These are phyloP conservation scores for Candida odintsovae DNA, from an alignment of 805 yeast species.

Conservation along the genomic window DNA sequence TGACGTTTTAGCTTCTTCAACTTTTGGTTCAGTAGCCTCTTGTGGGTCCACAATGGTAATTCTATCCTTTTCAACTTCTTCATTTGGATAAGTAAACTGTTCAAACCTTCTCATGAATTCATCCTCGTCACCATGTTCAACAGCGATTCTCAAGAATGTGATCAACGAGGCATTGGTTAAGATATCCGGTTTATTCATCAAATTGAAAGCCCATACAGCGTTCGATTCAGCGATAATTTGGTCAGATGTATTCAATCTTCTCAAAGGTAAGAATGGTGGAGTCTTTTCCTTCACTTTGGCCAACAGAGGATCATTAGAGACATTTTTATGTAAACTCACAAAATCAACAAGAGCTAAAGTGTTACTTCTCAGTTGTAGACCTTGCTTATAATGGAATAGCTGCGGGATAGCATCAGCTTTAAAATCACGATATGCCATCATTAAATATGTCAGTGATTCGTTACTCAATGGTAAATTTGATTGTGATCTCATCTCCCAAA, in stretches of 20 bases:
- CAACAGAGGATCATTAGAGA: slow-evolving; percentile 10
- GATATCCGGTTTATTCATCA: slow-evolving; percentile 37
- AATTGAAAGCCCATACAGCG: slow-evolving; percentile 63
- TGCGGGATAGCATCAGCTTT: slow-evolving; percentile 27
- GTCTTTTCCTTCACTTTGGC: slow-evolving; percentile 14
- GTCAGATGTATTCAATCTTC: slow-evolving; percentile 31
- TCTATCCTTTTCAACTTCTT: slow-evolving; percentile 7
- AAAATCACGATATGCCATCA: slow-evolving; percentile 44
- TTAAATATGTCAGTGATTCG: slow-evolving; percentile 28
- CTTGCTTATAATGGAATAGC: slow-evolving; percentile 38
- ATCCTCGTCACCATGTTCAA: slow-evolving; percentile 29
- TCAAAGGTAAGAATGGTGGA: slow-evolving; percentile 70
- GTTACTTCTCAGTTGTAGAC: slow-evolving; percentile 41
- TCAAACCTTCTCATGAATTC: slow-evolving; percentile 33
- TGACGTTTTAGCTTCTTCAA: slow-evolving; percentile 9
- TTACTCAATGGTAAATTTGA: slow-evolving; percentile 2
- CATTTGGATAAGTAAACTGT: slow-evolving; percentile 29
- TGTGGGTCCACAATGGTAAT: slow-evolving; percentile 11
- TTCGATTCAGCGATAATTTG: slow-evolving; percentile 66
- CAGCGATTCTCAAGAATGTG: slow-evolving; percentile 45
- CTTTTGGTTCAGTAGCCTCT: slow-evolving; percentile 13
- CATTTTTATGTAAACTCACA: slow-evolving; percentile 20
- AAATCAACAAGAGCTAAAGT: slow-evolving; percentile 38
- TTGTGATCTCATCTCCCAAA: slow-evolving; percentile 29
- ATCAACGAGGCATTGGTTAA: slow-evolving; percentile 40